A percentile compares a stretch with the other conserved stretches of the same genome.
Conservation (phyloP, 1,139 yeast genomes). For the Magnusiomyces ingens region DNA sequence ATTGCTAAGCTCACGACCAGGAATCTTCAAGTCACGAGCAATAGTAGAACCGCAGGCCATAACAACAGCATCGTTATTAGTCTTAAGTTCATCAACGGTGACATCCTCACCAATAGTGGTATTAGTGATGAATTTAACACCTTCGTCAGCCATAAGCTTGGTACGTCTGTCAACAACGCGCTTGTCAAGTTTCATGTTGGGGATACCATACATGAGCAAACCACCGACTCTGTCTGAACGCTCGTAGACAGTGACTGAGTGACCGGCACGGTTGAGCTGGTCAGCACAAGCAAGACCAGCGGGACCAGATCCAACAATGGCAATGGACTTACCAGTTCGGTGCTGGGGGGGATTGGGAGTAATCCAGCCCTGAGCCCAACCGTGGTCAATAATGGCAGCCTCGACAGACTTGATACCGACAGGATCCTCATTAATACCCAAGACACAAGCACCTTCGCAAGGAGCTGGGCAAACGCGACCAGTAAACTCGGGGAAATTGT, state of each 20-base stretch:
- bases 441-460: conserved; percentile 96
- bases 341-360: conserved; percentile 68
- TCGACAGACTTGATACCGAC: conserved; percentile 96
- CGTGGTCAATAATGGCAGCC: conserved; percentile 93
- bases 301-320: conserved; percentile 94
- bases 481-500: conserved; percentile 97
- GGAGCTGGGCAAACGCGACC: conserved; percentile 99
- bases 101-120: conserved; percentile 78
- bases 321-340: conserved; percentile 82
- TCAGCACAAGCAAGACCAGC: conserved; percentile 96
- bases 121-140: conserved; percentile 68
- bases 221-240: conserved; percentile 97
- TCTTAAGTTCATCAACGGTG: conserved; percentile 60
- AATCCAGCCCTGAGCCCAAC: conserved; percentile 96
- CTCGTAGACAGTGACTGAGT: conserved; percentile 82
- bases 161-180: conserved; percentile 88
- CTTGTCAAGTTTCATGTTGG: conserved; percentile 97
- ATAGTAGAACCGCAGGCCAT: conserved; percentile 95
- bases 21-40: conserved; percentile 89
- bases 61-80: conserved; percentile 70
- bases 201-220: conserved; percentile 96
- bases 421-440: conserved; percentile 90
- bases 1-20: conserved; percentile 86
- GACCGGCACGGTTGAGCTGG: conserved; percentile 95
- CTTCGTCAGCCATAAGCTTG: conserved; percentile 85